Base-by-base conservation (phyloP, 192 early-diverging fungal genomes). In the Gonapodya prolifera region DNA sequence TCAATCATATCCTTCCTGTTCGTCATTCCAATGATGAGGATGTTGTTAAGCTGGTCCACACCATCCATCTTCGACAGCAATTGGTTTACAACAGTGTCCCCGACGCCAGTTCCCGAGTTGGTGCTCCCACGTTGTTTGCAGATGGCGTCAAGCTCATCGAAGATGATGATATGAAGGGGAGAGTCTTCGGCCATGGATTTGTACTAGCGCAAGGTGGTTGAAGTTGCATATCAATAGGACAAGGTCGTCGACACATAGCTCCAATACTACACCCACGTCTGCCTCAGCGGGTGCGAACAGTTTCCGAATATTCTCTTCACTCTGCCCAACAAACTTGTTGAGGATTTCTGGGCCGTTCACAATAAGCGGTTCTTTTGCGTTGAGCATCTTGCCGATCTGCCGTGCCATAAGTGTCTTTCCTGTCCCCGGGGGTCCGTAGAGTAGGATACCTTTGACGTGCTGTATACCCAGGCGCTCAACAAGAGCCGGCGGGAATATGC, bases 331-430 rank as follows among this genome's bases (percentile, higher is more conserved):
- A 86, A 91, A 98, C 80, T 98, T 99, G 84, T 94, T 96, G 35
- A 99, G 82, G 8, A 99, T 88, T 81, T 98, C 96, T 0, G 96
- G 97, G 16, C 97, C 97, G 83, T 94, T 97, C 30, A 99, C 95
- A 78, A 99, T 94, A 76, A 92, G 88, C 34, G 96, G 96, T 70
- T 99, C 97, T 31, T 87, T 87, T 1, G 93, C 91, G 80, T 98
- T 98, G 76, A 99, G 88, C 97, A 99, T 98, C 79, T 98, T 98
- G 29, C 96, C 97, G 76, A 99, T 99, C 84, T 99, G 96, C 8
- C 97, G 91, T 2, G 97, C 97, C 91, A 99, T 95, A 73, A 98
- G 84, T 28, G 97, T 99, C 82, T 99, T 99, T 69, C 97, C 97
- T 0, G 97, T 99, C 76, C 97, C 96, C 0, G 97, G 96, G 35